Conservation (phyloP, 2,329 filamentous ascomycete species). For the Xylaria sp. region DNA sequence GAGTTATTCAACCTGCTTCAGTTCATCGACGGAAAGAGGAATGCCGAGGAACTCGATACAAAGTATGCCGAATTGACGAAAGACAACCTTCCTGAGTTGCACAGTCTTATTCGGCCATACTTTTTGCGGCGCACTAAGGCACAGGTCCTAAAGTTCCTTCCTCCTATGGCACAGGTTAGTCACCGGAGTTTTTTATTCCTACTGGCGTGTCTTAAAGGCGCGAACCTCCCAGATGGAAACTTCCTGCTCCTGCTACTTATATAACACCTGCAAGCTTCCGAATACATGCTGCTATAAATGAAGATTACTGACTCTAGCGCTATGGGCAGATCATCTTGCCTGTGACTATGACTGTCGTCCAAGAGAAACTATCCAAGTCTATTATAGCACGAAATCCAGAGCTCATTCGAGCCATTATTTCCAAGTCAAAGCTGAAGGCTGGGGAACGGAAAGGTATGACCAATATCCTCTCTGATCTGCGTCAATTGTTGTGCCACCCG, state of each 20-base stretch:
- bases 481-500: constrained; percentile 93
- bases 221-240: too few relatives aligned
- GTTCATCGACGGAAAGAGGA: constrained; percentile 76
- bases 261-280: too few relatives aligned
- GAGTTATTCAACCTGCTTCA: constrained; percentile 97
- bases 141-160: constrained; percentile 88
- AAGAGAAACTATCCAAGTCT: constrained; percentile 92
- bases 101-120: constrained; percentile 78
- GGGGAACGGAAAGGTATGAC: constrained; percentile 81
- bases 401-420: constrained; percentile 86
- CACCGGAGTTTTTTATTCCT: too few relatives aligned
- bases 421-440: constrained; percentile 67
- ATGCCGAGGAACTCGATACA: constrained; percentile 75
- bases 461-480: constrained; percentile 94
- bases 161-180: constrained; percentile 92
- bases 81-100: constrained; percentile 80
- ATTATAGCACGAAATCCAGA: constrained; percentile 91
- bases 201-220: too few relatives aligned
- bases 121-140: constrained; percentile 81
- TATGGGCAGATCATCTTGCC: constrained; percentile 94
- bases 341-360: constrained; percentile 91
- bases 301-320: too few relatives aligned
- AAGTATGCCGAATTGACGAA: constrained; percentile 79
- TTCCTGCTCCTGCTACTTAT: too few relatives aligned
- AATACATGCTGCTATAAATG: too few relatives aligned